Evolutionary conservation across 192 early-diverging fungal species (phyloP).

Genomic region (Nowakowskiella sp.): DNA sequence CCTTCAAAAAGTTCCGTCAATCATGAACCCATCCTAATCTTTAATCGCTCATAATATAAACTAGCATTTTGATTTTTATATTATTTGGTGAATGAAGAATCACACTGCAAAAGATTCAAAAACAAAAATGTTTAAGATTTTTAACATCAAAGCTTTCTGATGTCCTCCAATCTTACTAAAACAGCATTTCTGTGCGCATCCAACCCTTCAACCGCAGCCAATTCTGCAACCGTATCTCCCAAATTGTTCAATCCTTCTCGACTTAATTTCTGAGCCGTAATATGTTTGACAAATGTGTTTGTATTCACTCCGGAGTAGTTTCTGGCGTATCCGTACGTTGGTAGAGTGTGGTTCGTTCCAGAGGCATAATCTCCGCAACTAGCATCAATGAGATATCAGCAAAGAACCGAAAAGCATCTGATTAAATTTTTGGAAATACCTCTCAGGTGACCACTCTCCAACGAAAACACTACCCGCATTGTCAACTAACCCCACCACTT

Average conservation of each 20-base stretch:
- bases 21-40: no score
- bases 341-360: conserved; percentile 98
- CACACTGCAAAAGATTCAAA: no score
- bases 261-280: conserved; percentile 88
- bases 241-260: conserved; percentile 71
- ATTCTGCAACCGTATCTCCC: conserved; percentile 84
- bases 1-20: no score
- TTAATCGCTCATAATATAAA: no score
- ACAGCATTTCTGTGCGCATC: conserved; percentile 98
- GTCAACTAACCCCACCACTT: conserved; percentile 52
- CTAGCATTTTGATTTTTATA: no score
- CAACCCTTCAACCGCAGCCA: conserved; percentile 92
- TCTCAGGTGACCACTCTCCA: conserved; percentile 91
- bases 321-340: conserved; percentile 94
- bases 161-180: conserved; percentile 70
- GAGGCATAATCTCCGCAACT: conserved; percentile 98
- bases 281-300: conserved; percentile 92
- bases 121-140: no score
- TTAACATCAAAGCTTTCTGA: conserved; percentile 10
- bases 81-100: no score
- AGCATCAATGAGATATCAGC: conserved; percentile 1
- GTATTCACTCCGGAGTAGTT: conserved; percentile 99
- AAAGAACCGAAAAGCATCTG: neutral
- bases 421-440: conserved; percentile 32
- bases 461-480: conserved; percentile 98